A percentile compares a stretch with the other conserved stretches of the same genome.
phyloP scores from a whole-genome alignment of 257 asterid genomes.

The Jacaranda mimosifolia region DNA sequence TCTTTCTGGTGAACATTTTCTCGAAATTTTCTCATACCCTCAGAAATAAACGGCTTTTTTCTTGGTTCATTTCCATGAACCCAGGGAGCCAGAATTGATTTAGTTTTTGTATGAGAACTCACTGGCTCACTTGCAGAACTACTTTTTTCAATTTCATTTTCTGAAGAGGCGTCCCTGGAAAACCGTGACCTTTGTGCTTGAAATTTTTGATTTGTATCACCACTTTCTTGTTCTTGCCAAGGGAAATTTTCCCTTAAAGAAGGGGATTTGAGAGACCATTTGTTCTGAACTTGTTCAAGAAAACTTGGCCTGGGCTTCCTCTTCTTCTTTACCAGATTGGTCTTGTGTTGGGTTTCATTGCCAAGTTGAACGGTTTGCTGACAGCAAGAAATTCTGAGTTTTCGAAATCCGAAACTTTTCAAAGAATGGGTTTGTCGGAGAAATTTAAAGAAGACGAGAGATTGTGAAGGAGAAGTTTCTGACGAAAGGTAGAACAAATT shows the following conservation, averaged over 20 bases:
- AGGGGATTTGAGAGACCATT: conserved; percentile 78
- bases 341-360: conserved; percentile 31
- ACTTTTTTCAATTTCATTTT: conserved; percentile 34
- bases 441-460: conserved; percentile 35
- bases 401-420: conserved; percentile 39
- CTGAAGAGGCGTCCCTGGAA: conserved; percentile 37
- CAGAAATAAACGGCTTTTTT: conserved; percentile 38
- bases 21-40: conserved; percentile 31
- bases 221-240: conserved; percentile 63
- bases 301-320: conserved; percentile 90
- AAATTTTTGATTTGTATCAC: conserved; percentile 39
- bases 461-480: conserved; percentile 34
- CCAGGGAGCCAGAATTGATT: conserved; percentile 75
- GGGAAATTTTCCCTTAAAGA: conserved; percentile 70
- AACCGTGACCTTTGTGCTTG: conserved; percentile 28
- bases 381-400: conserved; percentile 49
- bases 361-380: conserved; percentile 55
- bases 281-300: conserved; percentile 71
- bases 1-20: conserved; percentile 28
- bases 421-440: conserved; percentile 31
- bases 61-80: conserved; percentile 59
- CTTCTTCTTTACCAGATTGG: conserved; percentile 53
- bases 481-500: conserved; percentile 49
- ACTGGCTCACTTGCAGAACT: conserved; percentile 32
- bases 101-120: conserved; percentile 40